Conservation (phyloP, 2,329 filamentous ascomycete genomes). For the Parastagonospora avenae region DNA sequence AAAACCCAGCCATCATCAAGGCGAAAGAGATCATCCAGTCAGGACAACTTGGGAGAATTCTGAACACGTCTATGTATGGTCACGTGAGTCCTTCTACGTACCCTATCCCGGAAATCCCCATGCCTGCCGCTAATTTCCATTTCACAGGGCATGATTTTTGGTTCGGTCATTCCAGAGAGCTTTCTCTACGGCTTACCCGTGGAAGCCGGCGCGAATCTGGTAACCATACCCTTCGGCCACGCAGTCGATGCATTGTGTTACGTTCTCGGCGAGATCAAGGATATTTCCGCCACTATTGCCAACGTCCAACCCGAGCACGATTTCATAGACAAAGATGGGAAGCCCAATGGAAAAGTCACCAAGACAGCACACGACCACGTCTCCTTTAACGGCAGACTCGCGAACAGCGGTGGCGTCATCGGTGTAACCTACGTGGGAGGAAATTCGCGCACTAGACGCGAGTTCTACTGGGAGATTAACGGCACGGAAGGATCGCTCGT, state of each 20-base stretch:
- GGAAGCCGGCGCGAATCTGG: slow-evolving; percentile 51
- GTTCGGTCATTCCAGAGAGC: slow-evolving; percentile 12
- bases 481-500: slow-evolving; percentile 44
- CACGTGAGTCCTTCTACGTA: slow-evolving; percentile 8
- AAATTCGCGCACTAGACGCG: slow-evolving; percentile 22
- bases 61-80: slow-evolving; percentile 42
- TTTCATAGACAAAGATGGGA: slow-evolving; percentile 24
- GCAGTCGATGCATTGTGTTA: slow-evolving; percentile 38
- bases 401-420: slow-evolving; percentile 29
- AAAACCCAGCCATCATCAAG: slow-evolving; percentile 48
- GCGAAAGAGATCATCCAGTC: slow-evolving; percentile 50
- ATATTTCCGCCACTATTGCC: slow-evolving; percentile 31
- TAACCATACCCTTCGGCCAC: slow-evolving; percentile 50
- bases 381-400: slow-evolving; percentile 26
- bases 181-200: slow-evolving; percentile 58
- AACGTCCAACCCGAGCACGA: slow-evolving; percentile 27
- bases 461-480: slow-evolving; percentile 46
- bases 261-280: slow-evolving; percentile 35
- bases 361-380: slow-evolving; percentile 39
- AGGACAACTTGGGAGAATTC: slow-evolving; percentile 52
- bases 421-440: slow-evolving; percentile 29
- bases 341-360: slow-evolving; percentile 17
- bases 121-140: not conserved
- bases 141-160: slow-evolving; percentile 26
- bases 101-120: not conserved